Conservation (phyloP, 768 basidiomycete genomes). For the Mycena capillaripes region DNA sequence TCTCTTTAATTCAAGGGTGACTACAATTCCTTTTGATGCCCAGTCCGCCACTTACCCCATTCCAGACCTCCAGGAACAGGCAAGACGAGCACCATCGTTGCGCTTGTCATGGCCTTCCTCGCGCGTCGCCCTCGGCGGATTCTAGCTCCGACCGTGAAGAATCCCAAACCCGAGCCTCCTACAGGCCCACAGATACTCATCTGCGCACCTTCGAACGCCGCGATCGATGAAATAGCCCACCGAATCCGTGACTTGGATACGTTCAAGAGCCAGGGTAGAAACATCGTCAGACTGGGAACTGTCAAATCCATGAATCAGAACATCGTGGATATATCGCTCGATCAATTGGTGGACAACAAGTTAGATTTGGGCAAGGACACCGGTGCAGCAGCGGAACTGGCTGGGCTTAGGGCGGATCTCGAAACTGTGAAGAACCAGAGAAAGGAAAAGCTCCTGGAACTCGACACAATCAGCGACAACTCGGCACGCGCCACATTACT, state of each 20-base stretch:
- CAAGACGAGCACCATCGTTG: slow-evolving; percentile 98
- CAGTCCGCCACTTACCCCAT: slow-evolving; percentile 3
- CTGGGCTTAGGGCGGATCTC: slow-evolving; percentile 73
- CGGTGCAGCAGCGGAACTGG: slow-evolving; percentile 63
- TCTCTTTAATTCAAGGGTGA: slow-evolving; percentile 96
- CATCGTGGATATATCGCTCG: slow-evolving; percentile 89
- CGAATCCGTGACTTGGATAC: slow-evolving; percentile 82
- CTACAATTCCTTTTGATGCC: slow-evolving; percentile 29
- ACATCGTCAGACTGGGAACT: slow-evolving; percentile 92
- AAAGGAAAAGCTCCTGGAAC: slow-evolving; percentile 71
- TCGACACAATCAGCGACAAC: slow-evolving; percentile 70
- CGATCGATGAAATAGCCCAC: slow-evolving; percentile 95
- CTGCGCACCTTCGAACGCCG: slow-evolving; percentile 98
- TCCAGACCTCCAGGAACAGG: slow-evolving; percentile 96
- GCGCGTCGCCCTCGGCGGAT: slow-evolving; percentile 72
- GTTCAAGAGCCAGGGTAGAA: slow-evolving; percentile 68
- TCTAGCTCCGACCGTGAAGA: slow-evolving; percentile 42
- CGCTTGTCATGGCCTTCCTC: slow-evolving; percentile 88
- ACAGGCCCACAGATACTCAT: slow-evolving; percentile 80
- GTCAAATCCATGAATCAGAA: slow-evolving; percentile 80
- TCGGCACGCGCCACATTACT: slow-evolving; percentile 64
- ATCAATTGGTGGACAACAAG: slow-evolving; percentile 86
- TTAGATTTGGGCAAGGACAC: slow-evolving; percentile 69
- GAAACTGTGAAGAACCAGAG: slow-evolving; percentile 74
- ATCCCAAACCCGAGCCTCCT: slow-evolving; percentile 58